Base-by-base conservation (phyloP, 202 grass and related monocot genomes). In the Brachypodium distachyon region DNA sequence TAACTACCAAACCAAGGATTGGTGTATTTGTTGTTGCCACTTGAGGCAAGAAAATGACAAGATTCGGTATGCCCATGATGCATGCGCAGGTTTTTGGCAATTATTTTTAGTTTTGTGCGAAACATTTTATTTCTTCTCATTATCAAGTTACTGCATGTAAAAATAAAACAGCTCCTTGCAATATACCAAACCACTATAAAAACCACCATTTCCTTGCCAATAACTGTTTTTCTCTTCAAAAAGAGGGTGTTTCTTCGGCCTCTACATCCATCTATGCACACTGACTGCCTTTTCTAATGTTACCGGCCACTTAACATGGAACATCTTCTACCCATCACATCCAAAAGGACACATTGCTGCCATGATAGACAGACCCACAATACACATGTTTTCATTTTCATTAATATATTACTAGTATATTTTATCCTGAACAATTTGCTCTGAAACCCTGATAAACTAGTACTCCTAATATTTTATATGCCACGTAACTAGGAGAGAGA, bases 11-110 rank as follows among this genome's bases (percentile, higher is more conserved):
- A 75, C 25, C 18, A 60, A 41, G 39, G 17, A 59, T 59, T 59
- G 51, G 76, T 37, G 41, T 70, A 80, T 80, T 47, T 80, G 64
- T 47, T 80, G 77, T 80, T 70, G 51, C n/a, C 23, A 21, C 37
- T 43, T 48, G 56, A 57, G 33, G 53, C 34, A 52, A 22, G 1
- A 17, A 53, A 72, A 50, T 0, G 67, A 50, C 18, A 34, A 3
- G 26, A 49, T 27, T 56, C 50, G 50, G 25, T 37, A 59, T 58
- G 21, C 25, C 12, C 38, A 42, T 59, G 38, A 32, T 29, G 39
- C 43, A n/a, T n/a, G 14, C 14, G 41, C 38, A 74, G 17, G 38
- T 19, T 37, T 41, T 41, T 57, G 23, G 23, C 7, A 43, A 40
- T 26, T 47, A 58, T 43, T 44, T 28, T 3, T 43, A 39, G 6